A percentile compares a stretch with the other conserved stretches of the same genome.
These are phyloP conservation scores for Roridomyces roridus DNA, from an alignment of 768 basidiomycete genomes.

Conservation along the genomic window DNA sequence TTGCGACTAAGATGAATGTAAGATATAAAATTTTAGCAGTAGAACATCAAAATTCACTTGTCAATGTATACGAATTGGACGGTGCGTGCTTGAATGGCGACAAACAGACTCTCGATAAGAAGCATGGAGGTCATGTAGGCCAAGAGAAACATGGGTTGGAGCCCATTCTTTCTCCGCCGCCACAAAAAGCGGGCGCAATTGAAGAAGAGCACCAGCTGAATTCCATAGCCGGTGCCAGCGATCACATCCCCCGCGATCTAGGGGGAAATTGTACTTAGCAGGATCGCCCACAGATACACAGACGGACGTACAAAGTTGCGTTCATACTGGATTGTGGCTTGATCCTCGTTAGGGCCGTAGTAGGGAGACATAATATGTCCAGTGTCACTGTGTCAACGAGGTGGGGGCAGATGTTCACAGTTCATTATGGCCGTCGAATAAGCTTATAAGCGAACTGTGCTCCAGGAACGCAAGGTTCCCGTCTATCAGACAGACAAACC, in stretches of 20 bases:
- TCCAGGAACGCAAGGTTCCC: too few relatives aligned
- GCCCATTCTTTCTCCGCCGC: conserved; percentile 35
- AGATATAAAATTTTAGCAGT: neutral
- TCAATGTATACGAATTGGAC: conserved; percentile 49
- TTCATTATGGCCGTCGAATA: too few relatives aligned
- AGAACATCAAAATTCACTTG: too few relatives aligned
- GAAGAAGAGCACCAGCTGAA: conserved; percentile 44
- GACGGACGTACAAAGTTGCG: conserved; percentile 28
- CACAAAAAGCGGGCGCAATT: conserved; percentile 45
- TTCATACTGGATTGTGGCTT: conserved; percentile 41
- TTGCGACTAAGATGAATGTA: neutral
- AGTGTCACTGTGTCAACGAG: too few relatives aligned
- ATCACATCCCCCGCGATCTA: conserved; percentile 48
- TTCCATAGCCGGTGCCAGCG: conserved; percentile 48
- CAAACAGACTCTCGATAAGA: conserved; percentile 43
- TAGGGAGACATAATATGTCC: neutral
- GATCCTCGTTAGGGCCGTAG: neutral
- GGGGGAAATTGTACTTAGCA: neutral
- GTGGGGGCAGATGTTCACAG: too few relatives aligned
- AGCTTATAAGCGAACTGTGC: too few relatives aligned
- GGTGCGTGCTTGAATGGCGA: conserved; percentile 45
- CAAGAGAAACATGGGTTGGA: conserved; percentile 39
- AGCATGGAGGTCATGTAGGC: conserved; percentile 45
- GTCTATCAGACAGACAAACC: too few relatives aligned
- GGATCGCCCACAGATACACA: neutral